Conservation (phyloP, 192 early-diverging fungal genomes). For the Backusella tuberculispora region DNA sequence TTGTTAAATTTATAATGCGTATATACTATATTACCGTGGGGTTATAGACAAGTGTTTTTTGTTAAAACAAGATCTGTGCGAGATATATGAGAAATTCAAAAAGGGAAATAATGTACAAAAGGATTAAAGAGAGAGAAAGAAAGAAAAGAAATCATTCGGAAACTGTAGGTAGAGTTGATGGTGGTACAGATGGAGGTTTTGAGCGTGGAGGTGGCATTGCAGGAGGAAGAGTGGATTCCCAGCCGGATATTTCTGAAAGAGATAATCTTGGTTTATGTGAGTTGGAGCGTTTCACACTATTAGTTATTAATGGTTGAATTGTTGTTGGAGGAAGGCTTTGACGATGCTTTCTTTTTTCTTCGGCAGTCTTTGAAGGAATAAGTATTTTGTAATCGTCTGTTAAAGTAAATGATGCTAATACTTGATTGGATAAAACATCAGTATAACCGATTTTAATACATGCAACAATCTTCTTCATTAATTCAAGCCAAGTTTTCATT, state of each 20-base stretch:
- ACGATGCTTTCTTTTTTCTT: background rate
- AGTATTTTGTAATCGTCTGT: constrained; percentile 20
- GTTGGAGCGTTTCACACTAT: background rate
- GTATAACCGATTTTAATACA: constrained; percentile 24
- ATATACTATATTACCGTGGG: background rate
- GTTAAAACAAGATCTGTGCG: background rate
- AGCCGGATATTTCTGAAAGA: constrained; percentile 22
- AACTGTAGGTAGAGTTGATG: constrained; percentile 5
- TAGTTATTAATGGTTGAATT: background rate
- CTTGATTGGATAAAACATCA: background rate
- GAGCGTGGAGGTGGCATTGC: constrained; percentile 31
- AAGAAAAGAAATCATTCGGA: constrained; percentile 12
- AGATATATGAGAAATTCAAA: constrained; percentile 8
- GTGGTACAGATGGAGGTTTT: constrained; percentile 24
- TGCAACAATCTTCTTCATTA: constrained; percentile 31
- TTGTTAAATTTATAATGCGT: background rate
- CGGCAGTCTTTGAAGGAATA: background rate
- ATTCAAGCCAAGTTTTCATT: constrained; percentile 30
- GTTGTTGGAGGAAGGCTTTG: background rate
- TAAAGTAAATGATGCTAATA: constrained; percentile 8
- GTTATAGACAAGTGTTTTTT: background rate
- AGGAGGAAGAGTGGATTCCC: constrained; percentile 27
- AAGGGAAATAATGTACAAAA: constrained; percentile 13
- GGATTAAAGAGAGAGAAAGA: background rate
- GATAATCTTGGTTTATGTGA: constrained; percentile 11